These are phyloP conservation scores for Aspergillus niger DNA, from an alignment of 2,329 filamentous ascomycete species.

Conservation along the genomic window DNA sequence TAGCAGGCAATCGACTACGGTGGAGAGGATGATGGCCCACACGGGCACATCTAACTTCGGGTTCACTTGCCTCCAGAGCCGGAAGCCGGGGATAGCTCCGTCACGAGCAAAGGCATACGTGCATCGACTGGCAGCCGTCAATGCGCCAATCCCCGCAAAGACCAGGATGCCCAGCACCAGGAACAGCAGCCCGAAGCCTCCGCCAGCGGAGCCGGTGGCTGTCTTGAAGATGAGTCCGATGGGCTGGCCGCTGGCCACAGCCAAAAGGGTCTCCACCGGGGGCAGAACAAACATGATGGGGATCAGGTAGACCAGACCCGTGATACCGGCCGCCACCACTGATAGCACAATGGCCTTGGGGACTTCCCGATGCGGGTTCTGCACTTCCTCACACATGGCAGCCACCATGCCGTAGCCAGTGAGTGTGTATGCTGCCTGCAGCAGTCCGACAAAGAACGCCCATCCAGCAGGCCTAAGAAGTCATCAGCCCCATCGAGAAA, in stretches of 20 bases:
- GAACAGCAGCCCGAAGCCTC: conserved; percentile 75
- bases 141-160: conserved; percentile 73
- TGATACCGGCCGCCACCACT: conserved; percentile 66
- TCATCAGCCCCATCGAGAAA: conserved; percentile 5
- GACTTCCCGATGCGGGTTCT: conserved; percentile 67
- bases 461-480: conserved; percentile 60
- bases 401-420: conserved; percentile 70
- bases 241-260: conserved; percentile 71
- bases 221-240: conserved; percentile 75
- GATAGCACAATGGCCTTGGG: conserved; percentile 71
- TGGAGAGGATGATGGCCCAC: conserved; percentile 68
- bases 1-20: conserved; percentile 68
- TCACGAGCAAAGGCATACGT: conserved; percentile 77
- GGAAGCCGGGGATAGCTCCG: conserved; percentile 70
- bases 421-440: conserved; percentile 59
- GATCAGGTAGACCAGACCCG: conserved; percentile 68
- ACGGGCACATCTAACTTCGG: conserved; percentile 68
- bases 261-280: conserved; percentile 63
- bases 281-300: conserved; percentile 77
- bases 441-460: conserved; percentile 71
- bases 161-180: conserved; percentile 74
- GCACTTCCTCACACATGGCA: conserved; percentile 72
- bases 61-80: conserved; percentile 67
- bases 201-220: conserved; percentile 70
- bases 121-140: conserved; percentile 73